Evolutionary conservation across 2,329 filamentous ascomycete species (phyloP).

Genomic region (Sporothrix brunneoviolacea): DNA sequence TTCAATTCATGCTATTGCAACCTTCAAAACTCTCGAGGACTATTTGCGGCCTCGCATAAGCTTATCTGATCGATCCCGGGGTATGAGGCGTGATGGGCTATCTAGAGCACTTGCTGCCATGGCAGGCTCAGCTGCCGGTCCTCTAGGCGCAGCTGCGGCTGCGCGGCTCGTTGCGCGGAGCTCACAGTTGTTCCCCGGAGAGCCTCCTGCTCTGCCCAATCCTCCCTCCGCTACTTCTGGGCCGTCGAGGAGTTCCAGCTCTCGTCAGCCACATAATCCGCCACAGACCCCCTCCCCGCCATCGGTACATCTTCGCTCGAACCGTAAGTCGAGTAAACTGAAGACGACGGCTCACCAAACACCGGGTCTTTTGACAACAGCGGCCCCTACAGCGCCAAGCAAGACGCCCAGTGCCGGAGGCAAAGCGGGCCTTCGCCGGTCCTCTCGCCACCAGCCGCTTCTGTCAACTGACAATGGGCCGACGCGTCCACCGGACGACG

Average conservation of each 20-base stretch:
- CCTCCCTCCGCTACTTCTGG: constrained; percentile 29
- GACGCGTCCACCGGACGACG: constrained; percentile 46
- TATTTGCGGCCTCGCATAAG: constrained; percentile 88
- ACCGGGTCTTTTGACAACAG: constrained; percentile 27
- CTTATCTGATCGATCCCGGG: constrained; percentile 65
- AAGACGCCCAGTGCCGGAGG: constrained; percentile 46
- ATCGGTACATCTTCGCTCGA: constrained; percentile 23
- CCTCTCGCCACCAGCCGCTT: constrained; percentile 51
- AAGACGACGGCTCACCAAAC: constrained; percentile 25
- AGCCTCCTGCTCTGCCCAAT: constrained; percentile 27
- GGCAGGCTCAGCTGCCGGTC: constrained; percentile 58
- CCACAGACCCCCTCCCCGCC: neutral
- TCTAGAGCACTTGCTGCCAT: constrained; percentile 68
- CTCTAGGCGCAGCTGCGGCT: constrained; percentile 40
- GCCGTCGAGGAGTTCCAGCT: neutral
- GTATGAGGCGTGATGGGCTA: constrained; percentile 53
- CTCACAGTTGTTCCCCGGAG: constrained; percentile 19
- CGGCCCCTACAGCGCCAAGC: constrained; percentile 39
- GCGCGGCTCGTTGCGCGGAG: constrained; percentile 43
- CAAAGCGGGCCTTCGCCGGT: constrained; percentile 55
- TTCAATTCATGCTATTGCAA: constrained; percentile 95
- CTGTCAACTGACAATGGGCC: constrained; percentile 46
- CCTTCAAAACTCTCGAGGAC: constrained; percentile 93
- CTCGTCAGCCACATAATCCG: neutral
- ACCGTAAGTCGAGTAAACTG: constrained; percentile 40